Evolutionary conservation across 495 filamentous ascomycete species (phyloP), one percentile per base, ranked within the genome.

Genomic region (Ramalina intermedia): DNA sequence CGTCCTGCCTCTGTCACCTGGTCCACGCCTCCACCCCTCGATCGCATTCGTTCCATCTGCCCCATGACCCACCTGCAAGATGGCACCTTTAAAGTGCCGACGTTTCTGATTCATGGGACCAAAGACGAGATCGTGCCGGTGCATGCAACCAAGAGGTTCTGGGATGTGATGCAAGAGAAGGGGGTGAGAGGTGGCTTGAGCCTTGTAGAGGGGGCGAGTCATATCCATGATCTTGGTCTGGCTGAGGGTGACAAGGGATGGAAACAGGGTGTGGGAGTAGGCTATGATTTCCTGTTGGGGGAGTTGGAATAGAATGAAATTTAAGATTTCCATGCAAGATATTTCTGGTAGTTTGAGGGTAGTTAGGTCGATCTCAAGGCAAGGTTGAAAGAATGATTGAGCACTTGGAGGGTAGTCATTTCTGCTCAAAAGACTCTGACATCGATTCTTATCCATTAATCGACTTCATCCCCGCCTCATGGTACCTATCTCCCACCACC

Each of bases 391-490:
- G 27, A 9, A 1, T 29, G 27, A 29, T 29, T 3, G 5, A 29
- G 29, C 29, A 33, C 8, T 33, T 33, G 7, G 29, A 33, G 29
- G 12, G 29, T 9, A 29, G 27, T 29, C 27, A 29, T 29, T 29
- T 29, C 27, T 29, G 5, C 9, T 9, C 27, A 29, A 29, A 33
- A 33, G 29, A 9, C 29, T 33, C 7, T 0, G 29, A 33, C 6
- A 33, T 33, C 6, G 23, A 24, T 24, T 24, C 29, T 33, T 7
- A 33, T 33, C 43, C 43, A 33, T 46, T 46, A 20, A 41, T 35
- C n/a, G 14, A 41, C 43, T 83, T 59, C 61, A 79, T 74, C 29
- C 80, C 80, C 5, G 63, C 70, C 41, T 82, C 68, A 29, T 82
- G 66, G 55, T 74, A 70, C 56, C 78, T 66, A 37, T 69, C 59